Base-by-base conservation (phyloP, 2,329 filamentous ascomycete genomes). In the Clarireedia paspali region DNA sequence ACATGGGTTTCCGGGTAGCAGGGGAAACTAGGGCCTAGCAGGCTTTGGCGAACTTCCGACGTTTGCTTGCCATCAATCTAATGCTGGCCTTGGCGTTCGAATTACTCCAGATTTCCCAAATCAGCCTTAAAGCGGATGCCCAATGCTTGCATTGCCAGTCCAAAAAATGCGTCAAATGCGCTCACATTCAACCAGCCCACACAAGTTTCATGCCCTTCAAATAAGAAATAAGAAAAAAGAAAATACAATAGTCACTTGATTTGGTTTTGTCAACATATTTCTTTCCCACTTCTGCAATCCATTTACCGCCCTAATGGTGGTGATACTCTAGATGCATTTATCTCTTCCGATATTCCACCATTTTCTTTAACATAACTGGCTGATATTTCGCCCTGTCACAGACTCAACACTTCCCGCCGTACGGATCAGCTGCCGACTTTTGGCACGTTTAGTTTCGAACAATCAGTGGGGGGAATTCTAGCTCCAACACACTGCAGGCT, bases 121-220 rank as follows among this genome's bases (percentile, higher is more conserved):
- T 66, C 66, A 67, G 66, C 65, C 66, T 68, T 67, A 68, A 67
- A 66, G 61, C 61, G 60, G 64, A 64, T 50, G 61, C 56, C 62
- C 57, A 64, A 64, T 66, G 64, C 65, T 62, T 61, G 60, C 55
- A 51, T 60, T 51, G 62, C 64, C 61, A 15, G 15, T 39, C 20
- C 39, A 42, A 6, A 45, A 20, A 12, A 45, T 40, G 27, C 27
- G 59, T 63, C 60, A 62, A 62, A 66, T 66, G 61, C 61, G 61
- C 64, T 62, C 53, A 60, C 55, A 57, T 56, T 52, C 44, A 56
- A 51, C 54, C 58, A 60, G 44, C 57, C 57, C 60, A 54, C 60
- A 46, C 62, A 60, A 56, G 30, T 49, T 50, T 45, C 42, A 55
- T 48, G 53, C 60, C 57, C 59, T 57, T 30, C 27, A 30, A 30